Percentiles rank a stretch among this genome's conserved stretches.
These are phyloP conservation scores for Ophiocytium majus DNA, from an alignment of 352 stramenopile species.

Conservation along the genomic window DNA sequence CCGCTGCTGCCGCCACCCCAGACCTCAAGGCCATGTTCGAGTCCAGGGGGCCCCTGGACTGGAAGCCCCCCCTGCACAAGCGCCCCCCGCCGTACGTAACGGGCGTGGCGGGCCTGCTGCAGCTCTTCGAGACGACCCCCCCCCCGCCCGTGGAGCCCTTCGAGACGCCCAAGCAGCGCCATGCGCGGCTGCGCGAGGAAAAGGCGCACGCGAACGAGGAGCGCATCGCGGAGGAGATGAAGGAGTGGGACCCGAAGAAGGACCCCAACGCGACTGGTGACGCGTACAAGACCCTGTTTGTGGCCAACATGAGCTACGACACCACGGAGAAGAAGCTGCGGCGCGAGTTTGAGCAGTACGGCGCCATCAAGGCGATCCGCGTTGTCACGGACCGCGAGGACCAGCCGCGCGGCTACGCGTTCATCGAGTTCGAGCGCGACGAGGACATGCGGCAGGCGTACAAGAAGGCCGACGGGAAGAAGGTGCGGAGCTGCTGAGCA, in stretches of 20 bases:
- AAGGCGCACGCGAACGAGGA: constrained; percentile 51
- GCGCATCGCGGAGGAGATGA: constrained; percentile 27
- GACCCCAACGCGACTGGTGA: constrained; percentile 52
- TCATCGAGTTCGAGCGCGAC: constrained; percentile 98
- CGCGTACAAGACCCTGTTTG: constrained; percentile 97
- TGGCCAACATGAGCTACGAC: constrained; percentile 93
- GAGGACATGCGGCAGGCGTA: constrained; percentile 88
- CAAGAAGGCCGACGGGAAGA: constrained; percentile 76
- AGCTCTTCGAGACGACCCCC: constrained; percentile 56
- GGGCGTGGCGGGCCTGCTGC: constrained; percentile 42
- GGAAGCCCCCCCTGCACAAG: constrained; percentile 43
- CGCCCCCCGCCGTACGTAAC: constrained; percentile 27
- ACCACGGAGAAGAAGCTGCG: constrained; percentile 95
- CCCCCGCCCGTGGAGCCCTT: constrained; percentile 47
- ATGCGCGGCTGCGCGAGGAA: constrained; percentile 40
- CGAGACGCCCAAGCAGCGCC: constrained; percentile 47
- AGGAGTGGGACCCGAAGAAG: constrained; percentile 57
- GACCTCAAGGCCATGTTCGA: constrained; percentile 60
- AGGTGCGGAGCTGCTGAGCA: no score
- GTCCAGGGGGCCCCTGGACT: constrained; percentile 43
- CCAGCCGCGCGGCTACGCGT: constrained; percentile 78
- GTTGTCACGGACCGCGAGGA: constrained; percentile 77
- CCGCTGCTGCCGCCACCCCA: constrained; percentile 5
- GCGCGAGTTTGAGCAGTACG: constrained; percentile 92
- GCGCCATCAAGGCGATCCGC: constrained; percentile 77